phyloP scores from a whole-genome alignment of 2,329 filamentous ascomycete species.

The Dissoconium aciculare region DNA sequence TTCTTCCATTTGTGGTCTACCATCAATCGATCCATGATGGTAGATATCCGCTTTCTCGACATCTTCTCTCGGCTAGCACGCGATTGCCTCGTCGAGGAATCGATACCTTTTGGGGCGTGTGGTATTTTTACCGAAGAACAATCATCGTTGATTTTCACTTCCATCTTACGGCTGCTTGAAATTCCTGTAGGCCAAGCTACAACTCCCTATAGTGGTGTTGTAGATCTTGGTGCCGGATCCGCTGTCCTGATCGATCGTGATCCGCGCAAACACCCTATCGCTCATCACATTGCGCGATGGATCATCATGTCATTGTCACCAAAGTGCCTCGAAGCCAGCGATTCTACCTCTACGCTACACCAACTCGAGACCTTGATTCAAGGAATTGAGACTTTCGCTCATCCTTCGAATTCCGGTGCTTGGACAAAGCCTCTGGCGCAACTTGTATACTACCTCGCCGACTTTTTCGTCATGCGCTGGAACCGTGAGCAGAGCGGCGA shows the following conservation, averaged over 20 bases:
- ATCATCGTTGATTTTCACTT: conserved; percentile 82
- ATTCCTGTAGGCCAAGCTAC: conserved; percentile 94
- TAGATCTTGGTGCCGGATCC: conserved; percentile 71
- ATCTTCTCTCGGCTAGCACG: conserved; percentile 74
- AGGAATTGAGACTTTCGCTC: conserved; percentile 95
- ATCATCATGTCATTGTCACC: conserved; percentile 88
- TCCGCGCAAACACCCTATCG: conserved; percentile 77
- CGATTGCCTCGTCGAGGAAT: conserved; percentile 59
- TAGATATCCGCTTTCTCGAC: conserved; percentile 80
- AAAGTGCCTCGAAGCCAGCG: conserved; percentile 56
- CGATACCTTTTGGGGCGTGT: conserved; percentile 69
- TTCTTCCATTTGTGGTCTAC: conserved; percentile 96
- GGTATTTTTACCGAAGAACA: conserved; percentile 89
- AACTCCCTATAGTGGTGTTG: conserved; percentile 66
- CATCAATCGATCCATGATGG: conserved; percentile 72
- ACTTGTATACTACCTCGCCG: conserved; percentile 78
- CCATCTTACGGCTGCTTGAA: conserved; percentile 74
- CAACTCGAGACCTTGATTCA: conserved; percentile 84
- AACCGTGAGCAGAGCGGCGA: conserved; percentile 89
- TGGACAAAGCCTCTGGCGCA: conserved; percentile 89
- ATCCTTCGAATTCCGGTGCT: conserved; percentile 82
- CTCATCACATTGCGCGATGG: conserved; percentile 85
- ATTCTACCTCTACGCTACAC: conserved; percentile 54
- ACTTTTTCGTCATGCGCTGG: conserved; percentile 96
- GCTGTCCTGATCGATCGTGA: conserved; percentile 84